Percentiles rank a stretch among this genome's conserved stretches.
phyloP scores from a whole-genome alignment of 306 rosid species.

The Casuarina glauca region DNA sequence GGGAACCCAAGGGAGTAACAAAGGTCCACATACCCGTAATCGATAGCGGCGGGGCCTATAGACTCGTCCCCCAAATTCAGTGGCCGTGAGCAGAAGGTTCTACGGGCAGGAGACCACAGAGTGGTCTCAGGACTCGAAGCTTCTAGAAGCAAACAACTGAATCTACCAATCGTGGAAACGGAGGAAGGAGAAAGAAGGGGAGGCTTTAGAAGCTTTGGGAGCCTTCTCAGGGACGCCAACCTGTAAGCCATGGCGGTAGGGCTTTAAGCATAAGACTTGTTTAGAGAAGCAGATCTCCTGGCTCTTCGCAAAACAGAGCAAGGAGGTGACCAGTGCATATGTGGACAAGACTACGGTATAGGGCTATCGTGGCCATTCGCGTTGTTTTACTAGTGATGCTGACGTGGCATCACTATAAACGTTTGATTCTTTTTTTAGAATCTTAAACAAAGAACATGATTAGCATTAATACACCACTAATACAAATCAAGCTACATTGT shows the following conservation, averaged over 20 bases:
- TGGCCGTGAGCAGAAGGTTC: conserved; percentile 58
- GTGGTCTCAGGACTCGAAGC: conserved; percentile 22
- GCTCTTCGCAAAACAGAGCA: too few species aligned
- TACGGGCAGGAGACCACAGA: conserved; percentile 29
- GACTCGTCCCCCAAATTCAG: conserved; percentile 39
- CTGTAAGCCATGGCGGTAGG: conserved; percentile 54
- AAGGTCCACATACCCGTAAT: conserved; percentile 55
- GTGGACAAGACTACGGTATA: too few species aligned
- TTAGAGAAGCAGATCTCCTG: too few species aligned
- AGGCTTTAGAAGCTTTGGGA: conserved; percentile 43
- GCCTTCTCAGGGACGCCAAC: conserved; percentile 41
- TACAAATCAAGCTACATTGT: too few species aligned
- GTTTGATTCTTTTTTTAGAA: too few species aligned
- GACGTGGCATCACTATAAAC: too few species aligned
- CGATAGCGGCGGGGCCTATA: conserved; percentile 64
- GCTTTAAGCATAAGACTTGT: too few species aligned
- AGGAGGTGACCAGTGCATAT: too few species aligned
- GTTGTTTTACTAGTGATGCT: too few species aligned
- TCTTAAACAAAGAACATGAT: too few species aligned
- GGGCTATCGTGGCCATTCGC: too few species aligned
- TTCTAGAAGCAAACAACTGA: conserved; percentile 29
- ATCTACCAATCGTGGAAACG: conserved; percentile 14
- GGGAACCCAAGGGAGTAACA: neutral
- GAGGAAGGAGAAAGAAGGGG: conserved; percentile 24
- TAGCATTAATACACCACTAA: too few species aligned